Conservation (phyloP, 2,329 filamentous ascomycete species). For the Volutella citrinella region DNA sequence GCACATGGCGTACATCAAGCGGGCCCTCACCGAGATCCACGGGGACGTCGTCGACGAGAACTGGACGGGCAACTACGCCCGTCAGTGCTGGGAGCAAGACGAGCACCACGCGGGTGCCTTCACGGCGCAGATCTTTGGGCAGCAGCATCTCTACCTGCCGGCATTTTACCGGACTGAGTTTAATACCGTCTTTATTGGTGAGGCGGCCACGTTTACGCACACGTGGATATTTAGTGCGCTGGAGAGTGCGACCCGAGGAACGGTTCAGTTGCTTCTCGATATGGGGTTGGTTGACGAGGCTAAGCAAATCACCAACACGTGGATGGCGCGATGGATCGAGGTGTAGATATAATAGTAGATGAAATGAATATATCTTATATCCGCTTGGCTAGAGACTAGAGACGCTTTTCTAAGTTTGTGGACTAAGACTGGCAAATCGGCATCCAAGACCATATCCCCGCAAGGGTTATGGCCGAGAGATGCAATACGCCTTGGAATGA, state of each 20-base stretch:
- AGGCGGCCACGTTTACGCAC: constrained; percentile 51
- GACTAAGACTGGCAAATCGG: no score
- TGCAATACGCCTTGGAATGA: no score
- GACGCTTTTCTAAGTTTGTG: no score
- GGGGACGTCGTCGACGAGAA: constrained; percentile 46
- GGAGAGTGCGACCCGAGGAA: constrained; percentile 54
- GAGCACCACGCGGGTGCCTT: constrained; percentile 56
- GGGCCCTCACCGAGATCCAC: constrained; percentile 14
- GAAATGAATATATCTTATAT: no score
- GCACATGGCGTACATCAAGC: constrained; percentile 18
- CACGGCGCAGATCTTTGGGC: constrained; percentile 47
- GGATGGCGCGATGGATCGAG: constrained; percentile 63
- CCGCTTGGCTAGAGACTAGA: no score
- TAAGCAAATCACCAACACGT: constrained; percentile 51
- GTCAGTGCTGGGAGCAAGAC: constrained; percentile 57
- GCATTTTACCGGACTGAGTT: constrained; percentile 60
- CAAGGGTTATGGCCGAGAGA: no score
- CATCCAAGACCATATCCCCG: no score
- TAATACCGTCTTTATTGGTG: constrained; percentile 30
- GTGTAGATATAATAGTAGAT: no score
- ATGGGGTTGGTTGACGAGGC: constrained; percentile 60
- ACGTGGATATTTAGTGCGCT: constrained; percentile 51
- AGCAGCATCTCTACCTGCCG: constrained; percentile 58
- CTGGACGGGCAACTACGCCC: constrained; percentile 55
- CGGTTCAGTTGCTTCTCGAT: constrained; percentile 51